These are phyloP conservation scores for Metschnikowia hibisci DNA, from an alignment of 805 yeast genomes.

Conservation along the genomic window DNA sequence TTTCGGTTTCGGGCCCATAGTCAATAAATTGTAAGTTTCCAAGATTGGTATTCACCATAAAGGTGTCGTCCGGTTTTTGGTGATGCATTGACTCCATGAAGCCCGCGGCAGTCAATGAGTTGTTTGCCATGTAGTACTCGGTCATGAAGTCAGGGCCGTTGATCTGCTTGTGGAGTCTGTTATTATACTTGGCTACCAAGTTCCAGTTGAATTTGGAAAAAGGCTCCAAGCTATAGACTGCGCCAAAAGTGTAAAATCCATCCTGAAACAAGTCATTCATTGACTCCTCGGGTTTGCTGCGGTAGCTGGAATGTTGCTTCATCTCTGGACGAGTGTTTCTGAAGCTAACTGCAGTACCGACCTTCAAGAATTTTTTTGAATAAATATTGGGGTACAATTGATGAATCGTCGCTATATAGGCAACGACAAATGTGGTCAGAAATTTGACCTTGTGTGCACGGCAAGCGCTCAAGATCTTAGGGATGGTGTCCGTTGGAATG, in stretches of 20 bases:
- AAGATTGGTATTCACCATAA: constrained; percentile 8
- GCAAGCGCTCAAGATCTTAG: constrained; percentile 3
- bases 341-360: constrained; percentile 9
- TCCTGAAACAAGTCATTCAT: constrained; percentile 8
- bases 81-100: constrained; percentile 5
- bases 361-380: constrained; percentile 6
- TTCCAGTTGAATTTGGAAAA: constrained; percentile 7
- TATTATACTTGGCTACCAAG: constrained; percentile 7
- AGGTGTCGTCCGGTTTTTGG: constrained; percentile 7
- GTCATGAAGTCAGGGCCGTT: constrained; percentile 8
- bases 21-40: constrained; percentile 7
- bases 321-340: constrained; percentile 4
- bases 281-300: background rate
- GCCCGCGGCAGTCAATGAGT: constrained; percentile 8
- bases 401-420: constrained; percentile 8
- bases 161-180: constrained; percentile 6
- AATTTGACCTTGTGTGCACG: constrained; percentile 8
- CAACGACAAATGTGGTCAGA: constrained; percentile 5
- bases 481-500: constrained; percentile 1
- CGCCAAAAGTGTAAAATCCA: constrained; percentile 9
- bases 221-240: constrained; percentile 7
- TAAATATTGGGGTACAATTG: constrained; percentile 7
- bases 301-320: constrained; percentile 8
- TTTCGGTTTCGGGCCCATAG: constrained; percentile 1
- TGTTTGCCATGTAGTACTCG: constrained; percentile 8